Evolutionary conservation across 345 rosid genomes (phyloP).

Genomic region (Euclidium syriacum): DNA sequence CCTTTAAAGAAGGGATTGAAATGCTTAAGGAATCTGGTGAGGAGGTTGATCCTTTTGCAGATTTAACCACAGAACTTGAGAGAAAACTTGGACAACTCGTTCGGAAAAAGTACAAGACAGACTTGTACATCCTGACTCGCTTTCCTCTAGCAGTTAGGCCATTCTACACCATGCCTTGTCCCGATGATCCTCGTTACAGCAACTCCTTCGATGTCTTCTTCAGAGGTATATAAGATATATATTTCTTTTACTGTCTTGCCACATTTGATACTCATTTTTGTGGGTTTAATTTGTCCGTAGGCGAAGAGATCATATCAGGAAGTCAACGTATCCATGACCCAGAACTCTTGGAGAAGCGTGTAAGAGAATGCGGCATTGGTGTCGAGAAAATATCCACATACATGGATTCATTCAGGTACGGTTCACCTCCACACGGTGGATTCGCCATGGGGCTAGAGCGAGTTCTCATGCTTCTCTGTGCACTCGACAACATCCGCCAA

Average conservation of each 20-base stretch:
- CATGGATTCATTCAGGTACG: slow-evolving; percentile 73
- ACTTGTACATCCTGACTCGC: slow-evolving; percentile 64
- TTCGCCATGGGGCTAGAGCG: slow-evolving; percentile 70
- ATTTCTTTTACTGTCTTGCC: neutral
- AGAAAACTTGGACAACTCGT: no score
- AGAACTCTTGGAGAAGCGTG: slow-evolving; percentile 54
- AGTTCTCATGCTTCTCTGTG: slow-evolving; percentile 69
- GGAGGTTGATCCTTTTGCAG: no score
- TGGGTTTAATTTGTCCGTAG: slow-evolving; percentile 8
- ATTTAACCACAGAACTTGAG: no score
- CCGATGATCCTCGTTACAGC: slow-evolving; percentile 54
- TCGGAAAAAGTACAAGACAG: slow-evolving; percentile 77
- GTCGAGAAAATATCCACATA: slow-evolving; percentile 56
- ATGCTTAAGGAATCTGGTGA: no score
- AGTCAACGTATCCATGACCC: slow-evolving; percentile 83
- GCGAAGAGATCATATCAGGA: slow-evolving; percentile 82
- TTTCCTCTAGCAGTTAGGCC: slow-evolving; percentile 74
- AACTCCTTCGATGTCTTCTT: slow-evolving; percentile 82
- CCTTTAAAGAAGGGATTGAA: no score
- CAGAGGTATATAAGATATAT: slow-evolving; percentile 41
- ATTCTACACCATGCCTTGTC: slow-evolving; percentile 81
- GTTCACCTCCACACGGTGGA: slow-evolving; percentile 73
- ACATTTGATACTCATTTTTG: neutral
- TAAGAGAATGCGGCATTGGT: slow-evolving; percentile 57
- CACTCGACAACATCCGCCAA: slow-evolving; percentile 54